Conservation (phyloP, 2,329 filamentous ascomycete species). For the Sporothrix mexicana region DNA sequence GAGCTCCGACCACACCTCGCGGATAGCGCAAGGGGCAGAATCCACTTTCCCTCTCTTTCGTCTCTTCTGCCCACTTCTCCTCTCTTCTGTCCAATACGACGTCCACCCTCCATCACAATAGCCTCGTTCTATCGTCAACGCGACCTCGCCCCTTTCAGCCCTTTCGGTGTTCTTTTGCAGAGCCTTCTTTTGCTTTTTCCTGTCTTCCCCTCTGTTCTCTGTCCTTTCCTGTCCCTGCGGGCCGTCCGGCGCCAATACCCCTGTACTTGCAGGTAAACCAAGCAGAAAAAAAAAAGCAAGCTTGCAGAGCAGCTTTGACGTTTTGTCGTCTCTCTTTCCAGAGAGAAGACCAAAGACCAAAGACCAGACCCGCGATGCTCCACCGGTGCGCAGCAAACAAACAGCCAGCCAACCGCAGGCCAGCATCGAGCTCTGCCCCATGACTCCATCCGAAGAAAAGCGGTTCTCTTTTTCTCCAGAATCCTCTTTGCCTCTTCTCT, state of each 20-base stretch:
- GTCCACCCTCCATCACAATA: slow-evolving; percentile 6
- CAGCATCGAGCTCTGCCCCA: neutral
- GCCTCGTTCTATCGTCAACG: slow-evolving; percentile 19
- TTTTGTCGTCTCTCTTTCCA: neutral
- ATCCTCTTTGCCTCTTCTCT: too few relatives aligned
- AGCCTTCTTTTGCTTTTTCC: neutral
- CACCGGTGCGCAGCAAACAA: slow-evolving; percentile 21
- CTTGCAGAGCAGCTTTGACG: neutral
- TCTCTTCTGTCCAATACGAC: slow-evolving; percentile 17
- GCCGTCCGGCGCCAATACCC: slow-evolving; percentile 14
- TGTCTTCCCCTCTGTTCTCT: too few relatives aligned
- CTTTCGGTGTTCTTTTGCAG: neutral
- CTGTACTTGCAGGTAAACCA: slow-evolving; percentile 9
- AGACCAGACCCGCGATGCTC: slow-evolving; percentile 19
- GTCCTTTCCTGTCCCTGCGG: neutral
- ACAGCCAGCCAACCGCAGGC: neutral
- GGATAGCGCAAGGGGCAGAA: slow-evolving; percentile 30
- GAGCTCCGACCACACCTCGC: neutral
- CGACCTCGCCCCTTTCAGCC: neutral
- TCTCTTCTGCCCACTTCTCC: neutral
- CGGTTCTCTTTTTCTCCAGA: neutral
- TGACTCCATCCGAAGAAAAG: neutral
- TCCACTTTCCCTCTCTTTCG: slow-evolving; percentile 12
- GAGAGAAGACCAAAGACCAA: neutral
- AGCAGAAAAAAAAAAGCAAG: neutral